phyloP scores from a whole-genome alignment of 306 rosid genomes.

The Trifolium repens region DNA sequence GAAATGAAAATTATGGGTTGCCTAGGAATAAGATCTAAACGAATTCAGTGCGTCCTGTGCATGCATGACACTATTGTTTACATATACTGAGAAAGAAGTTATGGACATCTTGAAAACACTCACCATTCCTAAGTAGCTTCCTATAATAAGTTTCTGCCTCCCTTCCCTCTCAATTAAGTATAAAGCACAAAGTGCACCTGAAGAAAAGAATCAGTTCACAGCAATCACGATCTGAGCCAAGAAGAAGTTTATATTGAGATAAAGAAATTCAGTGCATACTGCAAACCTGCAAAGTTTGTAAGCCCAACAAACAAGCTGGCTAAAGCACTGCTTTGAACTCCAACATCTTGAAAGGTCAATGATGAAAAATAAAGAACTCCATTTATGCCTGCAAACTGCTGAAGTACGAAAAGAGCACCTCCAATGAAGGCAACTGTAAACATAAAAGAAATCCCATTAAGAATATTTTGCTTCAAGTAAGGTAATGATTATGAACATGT shows the following conservation, averaged over 20 bases:
- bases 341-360: slow-evolving; percentile 82
- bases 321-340: slow-evolving; percentile 67
- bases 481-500: slow-evolving; percentile 16
- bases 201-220: slow-evolving; percentile 42
- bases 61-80: background rate
- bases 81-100: slow-evolving; percentile 24
- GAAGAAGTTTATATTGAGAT: slow-evolving; percentile 34
- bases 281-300: slow-evolving; percentile 83
- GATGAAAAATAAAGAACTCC: slow-evolving; percentile 94
- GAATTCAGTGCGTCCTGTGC: background rate
- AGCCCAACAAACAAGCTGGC: slow-evolving; percentile 85
- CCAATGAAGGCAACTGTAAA: slow-evolving; percentile 84
- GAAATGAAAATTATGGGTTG: slow-evolving; percentile 6
- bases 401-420: slow-evolving; percentile 81
- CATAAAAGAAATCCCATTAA: slow-evolving; percentile 39
- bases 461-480: slow-evolving; percentile 30
- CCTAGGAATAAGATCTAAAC: slow-evolving; percentile 9
- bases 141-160: slow-evolving; percentile 76
- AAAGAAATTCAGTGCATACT: slow-evolving; percentile 27
- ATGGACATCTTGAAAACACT: slow-evolving; percentile 41
- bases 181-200: slow-evolving; percentile 82
- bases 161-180: slow-evolving; percentile 83
- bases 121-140: slow-evolving; percentile 96
- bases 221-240: slow-evolving; percentile 37
- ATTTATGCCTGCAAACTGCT: slow-evolving; percentile 91